Base-by-base conservation (phyloP, 371 early-diverging fungal species). In the Amoeboaphelidium protococcarum region DNA sequence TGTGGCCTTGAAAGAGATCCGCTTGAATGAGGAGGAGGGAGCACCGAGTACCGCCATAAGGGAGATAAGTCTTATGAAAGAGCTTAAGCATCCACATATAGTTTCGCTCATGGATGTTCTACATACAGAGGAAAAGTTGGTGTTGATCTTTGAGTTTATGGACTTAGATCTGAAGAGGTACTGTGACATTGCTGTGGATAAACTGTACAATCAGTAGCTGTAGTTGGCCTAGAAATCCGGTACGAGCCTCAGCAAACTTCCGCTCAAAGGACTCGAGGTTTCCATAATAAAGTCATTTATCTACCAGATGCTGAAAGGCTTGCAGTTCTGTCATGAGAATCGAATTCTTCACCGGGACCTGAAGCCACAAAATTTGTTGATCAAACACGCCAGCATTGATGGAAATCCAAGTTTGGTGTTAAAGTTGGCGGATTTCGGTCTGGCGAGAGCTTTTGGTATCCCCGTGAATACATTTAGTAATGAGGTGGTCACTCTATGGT, bases 401-500 rank as follows among this genome's bases (percentile, higher is more conserved):
- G 84, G 56, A 91, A 89, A 86, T 60, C 67, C 74, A 54, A 73
- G 76, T 40, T 69, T 74, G 41, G 78, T 86, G 48, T 64, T 97
- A 43, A 90, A 90, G 59, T 60, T 94, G 23, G 91, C 74, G 12
- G 94, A 94, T 61, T 94, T 91, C 63, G 94, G 91, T 10, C 69
- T 96, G 25, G 95, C 92, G 3, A 73, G 94, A 49, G 84, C 88
- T 1, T 83, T 92, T 66, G 94, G 97, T 23, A 87, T 51, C 20
- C 50, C 48, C 12, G 90, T 91, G 48, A 76, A 82, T 47, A 84
- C 91, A 13, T 98, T 89, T 56, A 88, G 92, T 13, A 85, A 89
- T 56, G 98, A 99, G 58, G 98, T 98, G 2, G 95, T 98, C 22
- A 96, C 98, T 2, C 64, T 88, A 41, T 90, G 88, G 84, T 98